A percentile compares a stretch with the other conserved stretches of the same genome.
Evolutionary conservation across 2,329 filamentous ascomycete species (phyloP).

Genomic region (Neonectria neomacrospora): DNA sequence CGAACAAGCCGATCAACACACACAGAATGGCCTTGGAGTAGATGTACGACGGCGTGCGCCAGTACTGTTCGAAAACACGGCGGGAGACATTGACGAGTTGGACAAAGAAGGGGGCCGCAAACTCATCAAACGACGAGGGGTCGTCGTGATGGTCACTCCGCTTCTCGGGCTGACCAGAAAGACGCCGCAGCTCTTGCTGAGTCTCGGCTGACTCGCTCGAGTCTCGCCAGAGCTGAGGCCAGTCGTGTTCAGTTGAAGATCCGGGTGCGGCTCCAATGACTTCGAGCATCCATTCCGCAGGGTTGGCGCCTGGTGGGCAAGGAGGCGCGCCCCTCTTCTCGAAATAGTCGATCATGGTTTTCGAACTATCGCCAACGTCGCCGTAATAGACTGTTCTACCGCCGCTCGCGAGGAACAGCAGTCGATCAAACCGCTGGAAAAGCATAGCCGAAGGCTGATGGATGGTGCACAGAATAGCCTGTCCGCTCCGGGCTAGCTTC

Average conservation of each 20-base stretch:
- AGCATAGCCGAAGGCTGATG: conserved; percentile 62
- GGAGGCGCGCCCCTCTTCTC: conserved; percentile 67
- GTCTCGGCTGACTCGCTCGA: conserved; percentile 47
- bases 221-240: conserved; percentile 51
- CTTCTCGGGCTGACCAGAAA: conserved; percentile 19
- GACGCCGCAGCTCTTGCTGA: conserved; percentile 49
- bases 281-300: conserved; percentile 75
- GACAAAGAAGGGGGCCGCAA: conserved; percentile 44
- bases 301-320: conserved; percentile 67
- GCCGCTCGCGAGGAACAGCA: conserved; percentile 69
- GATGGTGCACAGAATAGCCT: conserved; percentile 63
- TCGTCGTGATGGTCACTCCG: conserved; percentile 12
- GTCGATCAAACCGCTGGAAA: conserved; percentile 64
- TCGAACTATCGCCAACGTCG: conserved; percentile 67
- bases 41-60: conserved; percentile 65
- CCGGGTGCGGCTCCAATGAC: conserved; percentile 58
- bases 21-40: conserved; percentile 63
- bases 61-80: conserved; percentile 49
- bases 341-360: conserved; percentile 68
- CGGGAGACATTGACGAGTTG: conserved; percentile 52
- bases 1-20: conserved; percentile 32
- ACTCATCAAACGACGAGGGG: conserved; percentile 44
- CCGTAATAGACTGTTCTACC: conserved; percentile 75
- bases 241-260: conserved; percentile 56
- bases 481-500: conserved; percentile 63